phyloP scores from a whole-genome alignment of 179 eudicot species.

The Heliamphora pulchella region DNA sequence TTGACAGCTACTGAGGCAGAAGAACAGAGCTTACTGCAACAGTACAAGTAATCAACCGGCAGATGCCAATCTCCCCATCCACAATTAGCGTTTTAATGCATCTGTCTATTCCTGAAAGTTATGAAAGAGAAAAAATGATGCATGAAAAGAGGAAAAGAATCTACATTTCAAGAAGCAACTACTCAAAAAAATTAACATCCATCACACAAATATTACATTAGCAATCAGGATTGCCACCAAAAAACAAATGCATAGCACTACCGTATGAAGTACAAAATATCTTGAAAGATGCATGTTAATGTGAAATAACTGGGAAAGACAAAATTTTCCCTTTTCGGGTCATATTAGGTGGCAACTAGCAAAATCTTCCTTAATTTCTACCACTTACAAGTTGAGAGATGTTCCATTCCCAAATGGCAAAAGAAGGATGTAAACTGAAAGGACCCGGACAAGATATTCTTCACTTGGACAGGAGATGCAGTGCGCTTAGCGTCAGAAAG shows the following conservation, averaged over 20 bases:
- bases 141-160: not conserved
- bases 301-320: not conserved
- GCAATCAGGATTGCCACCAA: too few species aligned
- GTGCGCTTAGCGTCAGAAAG: too few species aligned
- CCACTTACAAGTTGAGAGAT: too few species aligned
- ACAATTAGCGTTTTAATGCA: not conserved
- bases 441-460: too few species aligned
- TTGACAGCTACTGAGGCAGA: not conserved
- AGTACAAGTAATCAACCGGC: not conserved
- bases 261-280: not conserved
- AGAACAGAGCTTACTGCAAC: not conserved
- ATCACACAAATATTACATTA: not conserved
- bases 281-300: not conserved
- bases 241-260: too few species aligned
- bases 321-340: not conserved
- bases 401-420: too few species aligned
- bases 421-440: too few species aligned
- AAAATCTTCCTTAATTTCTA: too few species aligned
- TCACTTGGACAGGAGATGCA: too few species aligned
- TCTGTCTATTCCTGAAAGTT: slow-evolving; percentile 17
- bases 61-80: not conserved
- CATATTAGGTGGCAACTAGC: not conserved
- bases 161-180: not conserved
- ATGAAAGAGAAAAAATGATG: not conserved
- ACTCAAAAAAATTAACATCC: not conserved